Conservation (phyloP, 805 yeast genomes). For the Candida piceae region DNA sequence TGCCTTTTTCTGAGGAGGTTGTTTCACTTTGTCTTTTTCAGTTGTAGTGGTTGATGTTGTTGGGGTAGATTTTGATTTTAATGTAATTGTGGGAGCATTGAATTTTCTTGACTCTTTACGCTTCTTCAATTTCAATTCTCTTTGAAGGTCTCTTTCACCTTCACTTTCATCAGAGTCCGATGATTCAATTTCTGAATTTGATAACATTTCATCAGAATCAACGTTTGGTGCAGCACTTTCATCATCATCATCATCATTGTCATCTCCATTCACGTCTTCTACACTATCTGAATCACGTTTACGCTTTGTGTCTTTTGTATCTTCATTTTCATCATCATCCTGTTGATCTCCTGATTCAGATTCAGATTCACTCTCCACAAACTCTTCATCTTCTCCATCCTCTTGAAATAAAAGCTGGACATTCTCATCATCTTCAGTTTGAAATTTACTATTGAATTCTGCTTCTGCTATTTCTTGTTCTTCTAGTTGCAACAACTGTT, state of each 20-base stretch:
- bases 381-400: conserved; percentile 52
- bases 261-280: too few species aligned
- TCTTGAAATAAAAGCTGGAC: conserved; percentile 67
- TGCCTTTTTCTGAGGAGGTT: conserved; percentile 27
- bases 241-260: conserved; percentile 28
- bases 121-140: conserved; percentile 23
- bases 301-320: conserved; percentile 23
- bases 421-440: conserved; percentile 67
- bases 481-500: conserved; percentile 67
- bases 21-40: conserved; percentile 15
- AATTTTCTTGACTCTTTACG: conserved; percentile 43
- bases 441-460: conserved; percentile 15
- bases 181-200: conserved; percentile 47
- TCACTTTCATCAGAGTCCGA: conserved; percentile 57
- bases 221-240: conserved; percentile 25
- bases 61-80: conserved; percentile 25
- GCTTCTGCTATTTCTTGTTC: conserved; percentile 22
- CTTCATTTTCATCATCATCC: conserved; percentile 27
- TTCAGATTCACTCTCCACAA: conserved; percentile 28
- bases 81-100: conserved; percentile 29
- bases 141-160: conserved; percentile 35
- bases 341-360: conserved; percentile 29
- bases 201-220: conserved; percentile 45
- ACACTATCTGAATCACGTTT: conserved; percentile 20
- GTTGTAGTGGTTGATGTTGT: conserved; percentile 10